Conservation (phyloP, 345 rosid genomes). For the Viola odorata region DNA sequence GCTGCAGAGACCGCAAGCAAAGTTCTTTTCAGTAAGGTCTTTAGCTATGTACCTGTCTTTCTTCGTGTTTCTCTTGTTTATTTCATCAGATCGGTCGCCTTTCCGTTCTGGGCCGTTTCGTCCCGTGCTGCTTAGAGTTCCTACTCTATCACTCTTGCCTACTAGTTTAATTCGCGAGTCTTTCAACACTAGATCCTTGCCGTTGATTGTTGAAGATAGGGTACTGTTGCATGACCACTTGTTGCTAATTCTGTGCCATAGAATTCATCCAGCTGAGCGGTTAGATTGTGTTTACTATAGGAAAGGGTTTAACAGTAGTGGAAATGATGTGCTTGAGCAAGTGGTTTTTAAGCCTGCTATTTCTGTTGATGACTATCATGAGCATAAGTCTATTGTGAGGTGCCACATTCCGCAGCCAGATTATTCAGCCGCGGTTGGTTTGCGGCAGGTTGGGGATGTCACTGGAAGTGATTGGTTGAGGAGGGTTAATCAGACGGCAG, state of each 20-base stretch:
- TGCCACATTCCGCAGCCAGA: conserved; percentile 65
- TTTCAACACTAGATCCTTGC: conserved; percentile 20
- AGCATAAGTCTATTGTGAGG: conserved; percentile 51
- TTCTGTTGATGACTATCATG: conserved; percentile 53
- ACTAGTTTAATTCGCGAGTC: conserved; percentile 31
- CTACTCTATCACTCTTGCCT: conserved; percentile 47
- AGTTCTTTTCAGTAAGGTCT: conserved; percentile 50
- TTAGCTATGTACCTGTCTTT: conserved; percentile 47
- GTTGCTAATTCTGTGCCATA: conserved; percentile 46
- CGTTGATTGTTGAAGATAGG: conserved; percentile 45
- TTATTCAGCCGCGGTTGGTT: conserved; percentile 51
- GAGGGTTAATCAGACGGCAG: conserved; percentile 26
- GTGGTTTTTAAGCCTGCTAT: conserved; percentile 28
- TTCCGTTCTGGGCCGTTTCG: conserved; percentile 41
- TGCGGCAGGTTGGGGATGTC: conserved; percentile 38
- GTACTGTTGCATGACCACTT: conserved; percentile 81
- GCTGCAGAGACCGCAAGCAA: conserved; percentile 27
- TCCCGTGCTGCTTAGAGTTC: conserved; percentile 58
- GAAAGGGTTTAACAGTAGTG: not conserved
- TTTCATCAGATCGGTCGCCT: conserved; percentile 51
- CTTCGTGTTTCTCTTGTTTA: conserved; percentile 54
- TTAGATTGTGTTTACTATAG: conserved; percentile 60
- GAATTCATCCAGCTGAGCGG: conserved; percentile 19
- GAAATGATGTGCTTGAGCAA: conserved; percentile 9
- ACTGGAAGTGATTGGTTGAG: conserved; percentile 11